Conservation (phyloP, 768 basidiomycete genomes). For the Leccinum boreale region DNA sequence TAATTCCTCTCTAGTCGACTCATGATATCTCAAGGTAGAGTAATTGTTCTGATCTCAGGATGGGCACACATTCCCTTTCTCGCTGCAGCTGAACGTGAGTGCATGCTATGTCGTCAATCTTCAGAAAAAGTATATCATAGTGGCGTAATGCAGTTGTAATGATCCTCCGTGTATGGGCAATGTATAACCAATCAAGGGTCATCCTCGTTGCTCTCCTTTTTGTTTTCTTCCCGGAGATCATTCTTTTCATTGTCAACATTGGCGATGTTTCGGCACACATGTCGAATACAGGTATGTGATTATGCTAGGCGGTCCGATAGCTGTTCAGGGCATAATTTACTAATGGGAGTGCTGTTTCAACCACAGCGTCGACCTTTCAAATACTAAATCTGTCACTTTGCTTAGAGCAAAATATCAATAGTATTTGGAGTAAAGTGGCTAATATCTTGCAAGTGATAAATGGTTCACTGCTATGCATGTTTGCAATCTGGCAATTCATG, state of each 20-base stretch:
- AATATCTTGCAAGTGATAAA: neutral
- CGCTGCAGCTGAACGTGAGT: constrained; percentile 6
- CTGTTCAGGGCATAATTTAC: neutral
- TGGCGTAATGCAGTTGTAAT: neutral
- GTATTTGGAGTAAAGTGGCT: neutral
- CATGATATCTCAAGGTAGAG: neutral
- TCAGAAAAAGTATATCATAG: neutral
- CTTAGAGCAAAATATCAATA: too few relatives aligned
- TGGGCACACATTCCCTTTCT: constrained; percentile 4
- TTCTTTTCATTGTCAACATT: neutral
- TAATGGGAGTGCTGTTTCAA: neutral
- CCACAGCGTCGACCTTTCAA: neutral
- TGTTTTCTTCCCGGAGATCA: neutral
- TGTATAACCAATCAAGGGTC: neutral
- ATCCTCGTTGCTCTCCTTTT: neutral
- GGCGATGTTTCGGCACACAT: neutral
- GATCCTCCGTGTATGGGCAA: constrained; percentile 3
- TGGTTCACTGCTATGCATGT: neutral
- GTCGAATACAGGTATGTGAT: neutral
- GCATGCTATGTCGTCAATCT: neutral
- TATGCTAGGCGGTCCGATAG: too few relatives aligned
- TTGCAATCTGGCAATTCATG: neutral
- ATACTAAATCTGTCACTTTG: neutral
- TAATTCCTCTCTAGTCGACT: neutral
- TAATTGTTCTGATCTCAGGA: neutral